Base-by-base conservation (phyloP, 768 basidiomycete species). In the Agrocybe praecox region DNA sequence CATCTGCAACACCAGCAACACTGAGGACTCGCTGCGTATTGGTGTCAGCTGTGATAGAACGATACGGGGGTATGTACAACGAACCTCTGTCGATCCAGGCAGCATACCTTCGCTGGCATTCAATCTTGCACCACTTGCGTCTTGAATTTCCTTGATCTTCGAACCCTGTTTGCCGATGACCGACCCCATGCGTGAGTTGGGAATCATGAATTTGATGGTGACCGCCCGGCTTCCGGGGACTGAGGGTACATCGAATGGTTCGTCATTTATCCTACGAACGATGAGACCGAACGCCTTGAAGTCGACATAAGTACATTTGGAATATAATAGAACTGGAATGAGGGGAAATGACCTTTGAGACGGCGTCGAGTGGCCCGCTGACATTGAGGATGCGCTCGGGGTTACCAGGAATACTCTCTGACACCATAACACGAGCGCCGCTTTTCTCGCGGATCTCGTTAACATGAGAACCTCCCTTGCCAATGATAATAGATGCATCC, bases 111-210 rank as follows among this genome's bases (percentile, higher is more conserved):
- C 97, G 67, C 92, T 94, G 19, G 97, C 97, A 68, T 98, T 98
- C 63, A 99, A 76, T 59, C 95, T 80, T 15, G 97, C 97, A 33
- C 97, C 97, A 61, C 92, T 94, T 23, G 97, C 97, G 67, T 99
- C 97, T 70, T 99, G 97, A 62, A 99, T 99, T 76, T 99, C 97
- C 78, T 98, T 98, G 72, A 99, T 99, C 74, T 99, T 99, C 34
- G 89, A 89, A 29, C 97, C 97, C 60, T 90, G 92, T 72, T 97
- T 98, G 55, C 97, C 97, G 67, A 99, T 99, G 58, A 98, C 94
- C 17, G 95, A 97, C 42, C 96, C 96, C 96, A 98, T 98, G 56
- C 96, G 90, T 10, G 94, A 96, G 74, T 98, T 98, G 61, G 96
- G 96, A 55, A 98, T 97, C 90, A 98, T 98, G 70, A 94, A 98